These are phyloP conservation scores for Dryas integrifolia DNA, from an alignment of 331 rosid species.

Conservation along the genomic window DNA sequence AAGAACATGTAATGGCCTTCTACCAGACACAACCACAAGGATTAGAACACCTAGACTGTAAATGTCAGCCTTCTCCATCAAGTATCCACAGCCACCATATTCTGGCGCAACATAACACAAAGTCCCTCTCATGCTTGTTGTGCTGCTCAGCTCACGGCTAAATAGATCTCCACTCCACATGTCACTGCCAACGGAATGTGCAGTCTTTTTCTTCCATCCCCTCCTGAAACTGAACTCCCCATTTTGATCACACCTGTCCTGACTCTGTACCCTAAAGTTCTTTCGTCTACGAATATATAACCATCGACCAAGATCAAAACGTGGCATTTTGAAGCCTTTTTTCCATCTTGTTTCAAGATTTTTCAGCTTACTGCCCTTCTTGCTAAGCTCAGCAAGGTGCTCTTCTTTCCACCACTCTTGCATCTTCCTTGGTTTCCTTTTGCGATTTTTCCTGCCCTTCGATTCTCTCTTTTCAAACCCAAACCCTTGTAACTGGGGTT, in stretches of 20 bases:
- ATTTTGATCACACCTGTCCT: slow-evolving; percentile 48
- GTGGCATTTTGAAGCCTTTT: slow-evolving; percentile 64
- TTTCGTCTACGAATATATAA: slow-evolving; percentile 48
- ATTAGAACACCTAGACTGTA: slow-evolving; percentile 90
- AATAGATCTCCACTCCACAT: slow-evolving; percentile 83
- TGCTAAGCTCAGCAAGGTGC: slow-evolving; percentile 78
- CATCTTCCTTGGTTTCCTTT: slow-evolving; percentile 78
- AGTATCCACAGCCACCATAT: slow-evolving; percentile 72
- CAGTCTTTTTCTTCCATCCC: slow-evolving; percentile 73
- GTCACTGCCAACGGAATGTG: slow-evolving; percentile 62
- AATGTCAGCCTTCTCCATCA: slow-evolving; percentile 86
- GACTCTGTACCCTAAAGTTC: slow-evolving; percentile 39
- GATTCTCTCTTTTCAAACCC: slow-evolving; percentile 41
- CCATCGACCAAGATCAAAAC: slow-evolving; percentile 60
- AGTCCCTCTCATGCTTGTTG: slow-evolving; percentile 96
- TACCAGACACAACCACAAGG: slow-evolving; percentile 85
- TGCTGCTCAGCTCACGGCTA: slow-evolving; percentile 94
- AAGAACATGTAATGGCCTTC: slow-evolving; percentile 82
- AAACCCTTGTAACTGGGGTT: slow-evolving; percentile 37
- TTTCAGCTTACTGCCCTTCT: slow-evolving; percentile 53
- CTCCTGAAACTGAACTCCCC: slow-evolving; percentile 88
- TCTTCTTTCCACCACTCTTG: slow-evolving; percentile 99
- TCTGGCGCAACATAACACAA: slow-evolving; percentile 91
- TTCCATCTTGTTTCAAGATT: slow-evolving; percentile 55
- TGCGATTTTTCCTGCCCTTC: slow-evolving; percentile 47